Base-by-base conservation (phyloP, 1,284 basidiomycete genomes). In the Microbotryomycetes sp. region DNA sequence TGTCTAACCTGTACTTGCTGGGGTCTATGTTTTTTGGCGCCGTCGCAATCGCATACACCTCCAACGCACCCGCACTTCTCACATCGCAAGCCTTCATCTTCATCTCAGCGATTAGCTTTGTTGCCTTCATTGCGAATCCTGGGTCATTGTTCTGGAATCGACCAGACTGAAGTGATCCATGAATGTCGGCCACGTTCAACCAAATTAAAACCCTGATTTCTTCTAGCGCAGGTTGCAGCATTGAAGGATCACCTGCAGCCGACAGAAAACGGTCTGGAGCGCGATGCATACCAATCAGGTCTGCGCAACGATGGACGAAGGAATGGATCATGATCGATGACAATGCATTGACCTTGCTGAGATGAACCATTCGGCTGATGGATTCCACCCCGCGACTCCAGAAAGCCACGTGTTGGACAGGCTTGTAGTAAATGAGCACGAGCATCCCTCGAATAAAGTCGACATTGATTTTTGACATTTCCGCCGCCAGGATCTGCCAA, bases 271-370 rank as follows among this genome's bases (percentile, higher is more conserved):
- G 22, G 28, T 50, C 28, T 22, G 65, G 65, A 23, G 62, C 55
- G 7, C 60, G 49, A 4, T 59, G 59, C 2, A 67, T 49, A 6
- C 55, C 60, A 47, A 67, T 54, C 48, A 62, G 60, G 14, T 56
- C 54, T 3, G 65, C 56, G 2, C 62, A 55, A 3, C 54, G 59
- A n/a, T 58, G 62, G 3, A 67, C 58, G 23, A 67, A 50, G 1
- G 59, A 58, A 54, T 67, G 65, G 25, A 67, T 58, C 60, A 64
- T 65, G 52, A 63, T 31, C 0, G 58, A 61, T 6, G 64, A 63
- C 15, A 65, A 52, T 2, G 63, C 60, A 47, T 68, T 68, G 58
- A 68, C 56, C 28, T 68, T 68, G 29, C 55, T 58, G 0, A 61
- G 58, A 22, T 67, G 59, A 0, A 60, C 59, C 46, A 64, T 55